Base-by-base conservation (phyloP, 805 yeast genomes). In the Cyberlindnera subsufficiens region DNA sequence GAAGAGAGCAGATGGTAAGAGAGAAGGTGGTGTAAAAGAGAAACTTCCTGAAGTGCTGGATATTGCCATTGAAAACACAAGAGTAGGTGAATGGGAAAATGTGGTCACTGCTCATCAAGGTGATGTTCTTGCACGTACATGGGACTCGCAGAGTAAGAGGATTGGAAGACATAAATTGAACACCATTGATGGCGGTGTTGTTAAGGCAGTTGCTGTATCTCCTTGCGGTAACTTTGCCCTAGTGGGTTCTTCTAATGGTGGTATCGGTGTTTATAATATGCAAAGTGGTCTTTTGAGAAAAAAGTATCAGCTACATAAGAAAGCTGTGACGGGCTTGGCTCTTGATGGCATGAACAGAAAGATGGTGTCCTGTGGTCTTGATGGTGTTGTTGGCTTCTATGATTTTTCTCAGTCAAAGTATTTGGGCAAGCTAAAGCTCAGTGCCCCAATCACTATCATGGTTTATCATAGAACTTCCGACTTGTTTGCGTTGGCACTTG, bases 201-300 rank as follows among this genome's bases (percentile, higher is more conserved):
- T 80, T 8, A 86, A 82, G 58, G 63, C 85, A 27, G 91, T 88
- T 8, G 74, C 85, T 16, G 77, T 91, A 18, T 86, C 97, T 0
- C 85, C 80, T 43, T 93, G 99, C 72, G 99, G 99, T 32, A 95
- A 95, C 62, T 93, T 95, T 63, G 96, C 86, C 1, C 66, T 91
- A 32, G 83, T 95, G 17, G 99, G 98, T 11, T 88, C 97, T 2
- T 74, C 90, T 2, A 63, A 67, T 35, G 99, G 99, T 49, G 81
- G 85, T 13, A 81, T 93, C 48, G 88, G 84, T 27, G 88, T 82
- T 10, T 90, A 82, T 63, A 93, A 93, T 60, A 66, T 93, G 59
- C 99, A 93, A 64, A 86, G 96, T 58, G 99, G 99, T n/a, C 64
- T 76, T 16, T 61, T 81, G 38, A 74, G 97, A 52, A 82, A 83